Evolutionary conservation across 768 basidiomycete genomes (phyloP), one percentile per base, ranked within the genome.

Genomic region (Auriscalpium microsporum): DNA sequence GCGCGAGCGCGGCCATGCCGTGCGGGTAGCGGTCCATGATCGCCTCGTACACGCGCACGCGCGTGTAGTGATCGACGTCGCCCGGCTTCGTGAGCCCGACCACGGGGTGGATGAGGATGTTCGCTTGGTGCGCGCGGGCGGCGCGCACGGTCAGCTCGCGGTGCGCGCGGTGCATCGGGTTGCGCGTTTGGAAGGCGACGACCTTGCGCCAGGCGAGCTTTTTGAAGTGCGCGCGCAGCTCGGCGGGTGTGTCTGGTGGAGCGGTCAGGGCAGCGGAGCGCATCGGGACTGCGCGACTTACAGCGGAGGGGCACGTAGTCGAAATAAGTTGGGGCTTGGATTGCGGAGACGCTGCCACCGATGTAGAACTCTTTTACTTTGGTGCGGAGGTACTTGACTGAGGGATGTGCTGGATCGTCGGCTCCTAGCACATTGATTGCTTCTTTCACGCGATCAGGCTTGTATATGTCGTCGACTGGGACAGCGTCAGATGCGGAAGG

Each of bases 111-210:
- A 99, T 91, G 61, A 99, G 86, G 51, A 99, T 88, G 69, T 99
- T 99, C 71, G 94, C 93, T 69, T 94, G 89, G 52, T 84, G 83
- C 67, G 91, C 87, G 58, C 96, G 88, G 21, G 96, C 95, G 17
- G 96, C 96, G 58, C 95, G 90, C 56, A 99, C 87, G 35, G 96
- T 98, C 46, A 99, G 81, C 69, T 99, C 96, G 53, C 96, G 87
- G 69, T 99, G 96, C 14, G 96, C 96, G 54, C 96, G 83, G 70
- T 99, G 96, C 96, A 99, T 99, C 1, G 96, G 96, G 75, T 99
- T 99, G 57, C 96, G 85, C n/a, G 94, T 96, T 71, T 95, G 94
- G 83, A 99, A 99, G 14, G 94, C 96, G 61, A 98, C 95, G 42
- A 99, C 93, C 68, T 89, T 92, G 64, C 84, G 78, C 96, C 96